phyloP scores from a whole-genome alignment of 2,329 filamentous ascomycete genomes.

The Xylariaceae sp. region DNA sequence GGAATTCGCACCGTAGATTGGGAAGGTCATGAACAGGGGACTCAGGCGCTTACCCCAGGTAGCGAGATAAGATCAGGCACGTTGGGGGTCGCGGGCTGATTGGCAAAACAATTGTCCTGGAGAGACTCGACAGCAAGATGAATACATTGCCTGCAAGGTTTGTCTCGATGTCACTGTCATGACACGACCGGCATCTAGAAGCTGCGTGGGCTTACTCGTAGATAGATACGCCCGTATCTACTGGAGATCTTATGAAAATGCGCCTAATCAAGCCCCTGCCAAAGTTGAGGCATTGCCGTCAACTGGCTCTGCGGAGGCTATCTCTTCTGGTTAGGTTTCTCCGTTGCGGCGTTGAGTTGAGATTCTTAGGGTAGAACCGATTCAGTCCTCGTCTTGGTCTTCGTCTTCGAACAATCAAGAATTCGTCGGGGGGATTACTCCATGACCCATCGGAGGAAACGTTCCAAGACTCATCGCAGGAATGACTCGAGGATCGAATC shows the following conservation, averaged over 20 bases:
- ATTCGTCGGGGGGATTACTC: too few species aligned
- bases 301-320: neutral
- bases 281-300: neutral
- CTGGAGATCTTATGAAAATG: neutral
- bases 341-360: neutral
- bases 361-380: neutral
- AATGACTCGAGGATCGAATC: neutral
- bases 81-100: too few species aligned
- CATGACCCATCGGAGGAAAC: neutral
- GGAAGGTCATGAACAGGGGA: neutral
- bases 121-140: too few species aligned
- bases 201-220: neutral
- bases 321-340: neutral
- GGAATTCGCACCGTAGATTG: constrained; percentile 5
- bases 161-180: neutral
- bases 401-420: too few species aligned
- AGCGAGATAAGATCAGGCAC: too few species aligned
- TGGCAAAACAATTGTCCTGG: too few species aligned
- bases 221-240: neutral
- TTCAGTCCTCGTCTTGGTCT: too few species aligned
- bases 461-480: neutral
- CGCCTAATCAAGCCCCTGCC: neutral
- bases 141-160: too few species aligned
- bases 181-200: neutral
- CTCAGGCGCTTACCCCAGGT: too few species aligned